These are phyloP conservation scores for Fusarium sp. DNA, from an alignment of 2,329 filamentous ascomycete genomes.

Conservation along the genomic window DNA sequence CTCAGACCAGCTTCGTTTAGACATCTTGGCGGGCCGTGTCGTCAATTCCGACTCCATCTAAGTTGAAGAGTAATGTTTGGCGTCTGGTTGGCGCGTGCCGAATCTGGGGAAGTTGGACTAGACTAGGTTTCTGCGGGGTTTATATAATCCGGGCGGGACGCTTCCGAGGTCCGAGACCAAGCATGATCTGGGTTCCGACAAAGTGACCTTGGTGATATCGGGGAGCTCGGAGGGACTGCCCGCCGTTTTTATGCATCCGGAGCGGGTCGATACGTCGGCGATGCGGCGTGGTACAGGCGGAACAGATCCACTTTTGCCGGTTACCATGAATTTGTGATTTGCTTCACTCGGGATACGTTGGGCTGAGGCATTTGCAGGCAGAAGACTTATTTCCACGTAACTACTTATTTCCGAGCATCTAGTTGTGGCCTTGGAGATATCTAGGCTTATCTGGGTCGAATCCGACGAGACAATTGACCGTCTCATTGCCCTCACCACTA, in stretches of 20 bases:
- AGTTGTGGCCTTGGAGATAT: constrained; percentile 13
- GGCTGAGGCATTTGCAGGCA: not conserved
- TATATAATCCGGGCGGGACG: constrained; percentile 20
- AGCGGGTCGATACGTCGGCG: not conserved
- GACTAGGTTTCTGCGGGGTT: constrained; percentile 20
- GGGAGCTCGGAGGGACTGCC: not conserved
- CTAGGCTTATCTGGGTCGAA: constrained; percentile 37
- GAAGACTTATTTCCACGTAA: not conserved
- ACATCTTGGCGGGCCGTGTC: not conserved
- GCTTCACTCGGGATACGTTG: not conserved
- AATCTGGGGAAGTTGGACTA: constrained; percentile 9
- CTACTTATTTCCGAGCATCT: not conserved
- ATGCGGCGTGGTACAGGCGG: not conserved
- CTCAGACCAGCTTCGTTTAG: constrained; percentile 31
- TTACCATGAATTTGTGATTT: not conserved
- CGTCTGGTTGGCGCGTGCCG: constrained; percentile 22
- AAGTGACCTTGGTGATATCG: not conserved
- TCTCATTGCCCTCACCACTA: constrained; percentile 37
- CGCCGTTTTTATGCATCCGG: not conserved
- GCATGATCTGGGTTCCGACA: not conserved
- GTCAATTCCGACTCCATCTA: not conserved
- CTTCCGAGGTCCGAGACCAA: constrained; percentile 2
- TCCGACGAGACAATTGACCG: constrained; percentile 39
- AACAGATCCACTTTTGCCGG: not conserved
- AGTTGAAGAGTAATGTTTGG: constrained; percentile 12